phyloP scores from a whole-genome alignment of 164 flowering plant species.

The Buxus sempervirens region DNA sequence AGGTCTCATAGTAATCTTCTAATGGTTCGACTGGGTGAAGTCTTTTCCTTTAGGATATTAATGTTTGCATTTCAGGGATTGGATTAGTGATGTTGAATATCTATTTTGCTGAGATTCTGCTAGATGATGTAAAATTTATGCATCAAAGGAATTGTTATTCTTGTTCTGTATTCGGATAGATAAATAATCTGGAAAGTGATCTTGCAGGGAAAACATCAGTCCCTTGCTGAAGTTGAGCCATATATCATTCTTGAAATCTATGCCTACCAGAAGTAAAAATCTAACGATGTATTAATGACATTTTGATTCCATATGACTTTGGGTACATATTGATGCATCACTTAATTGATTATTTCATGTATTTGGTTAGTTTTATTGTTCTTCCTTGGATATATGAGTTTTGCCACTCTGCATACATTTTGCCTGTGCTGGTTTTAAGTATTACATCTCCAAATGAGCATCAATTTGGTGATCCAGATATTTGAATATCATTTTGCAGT shows the following conservation, averaged over 20 bases:
- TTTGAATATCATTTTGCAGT: slow-evolving; percentile 41
- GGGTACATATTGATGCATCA: not conserved
- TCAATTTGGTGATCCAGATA: not conserved
- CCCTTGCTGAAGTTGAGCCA: slow-evolving; percentile 5
- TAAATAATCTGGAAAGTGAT: not conserved
- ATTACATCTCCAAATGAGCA: not conserved
- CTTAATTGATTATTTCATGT: not conserved
- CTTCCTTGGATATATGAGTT: not conserved
- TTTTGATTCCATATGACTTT: not conserved
- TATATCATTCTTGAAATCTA: slow-evolving; percentile 13
- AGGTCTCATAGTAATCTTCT: too few relatives aligned
- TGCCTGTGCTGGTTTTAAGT: not conserved
- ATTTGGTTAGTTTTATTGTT: not conserved
- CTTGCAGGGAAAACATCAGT: slow-evolving; percentile 4
- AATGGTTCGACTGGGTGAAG: too few relatives aligned
- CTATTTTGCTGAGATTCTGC: too few relatives aligned
- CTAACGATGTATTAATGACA: not conserved
- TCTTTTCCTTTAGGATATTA: too few relatives aligned
- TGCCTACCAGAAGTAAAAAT: slow-evolving; percentile 9
- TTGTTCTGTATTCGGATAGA: not conserved
- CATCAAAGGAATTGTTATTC: too few relatives aligned
- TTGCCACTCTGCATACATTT: not conserved
- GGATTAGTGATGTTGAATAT: too few relatives aligned
- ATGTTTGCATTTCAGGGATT: too few relatives aligned
- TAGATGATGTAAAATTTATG: too few relatives aligned